phyloP scores from a whole-genome alignment of 2,329 filamentous ascomycete species.

The Exserohilum rostratum region DNA sequence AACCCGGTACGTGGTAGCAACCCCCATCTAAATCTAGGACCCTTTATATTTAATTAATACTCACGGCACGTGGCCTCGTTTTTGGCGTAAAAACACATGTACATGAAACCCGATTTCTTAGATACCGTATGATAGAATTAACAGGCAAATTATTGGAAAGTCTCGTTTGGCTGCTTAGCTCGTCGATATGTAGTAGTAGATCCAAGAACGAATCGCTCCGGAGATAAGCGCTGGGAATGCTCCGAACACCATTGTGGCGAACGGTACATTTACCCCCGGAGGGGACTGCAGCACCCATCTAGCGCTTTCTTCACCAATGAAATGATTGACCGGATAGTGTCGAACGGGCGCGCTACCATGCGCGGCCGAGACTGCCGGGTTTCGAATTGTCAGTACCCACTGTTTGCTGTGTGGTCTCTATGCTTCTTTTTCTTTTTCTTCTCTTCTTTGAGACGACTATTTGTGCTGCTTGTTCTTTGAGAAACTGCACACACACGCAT shows the following conservation, averaged over 20 bases:
- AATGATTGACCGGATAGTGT: neutral
- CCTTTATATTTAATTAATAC: too few species aligned
- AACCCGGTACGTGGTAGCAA: too few species aligned
- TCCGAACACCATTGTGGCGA: too few species aligned
- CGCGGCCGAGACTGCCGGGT: constrained; percentile 1
- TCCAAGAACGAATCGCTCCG: neutral
- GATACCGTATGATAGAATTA: too few species aligned
- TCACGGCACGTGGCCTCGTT: too few species aligned
- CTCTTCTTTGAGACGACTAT: neutral
- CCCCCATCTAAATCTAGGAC: too few species aligned
- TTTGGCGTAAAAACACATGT: too few species aligned
- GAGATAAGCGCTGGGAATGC: neutral
- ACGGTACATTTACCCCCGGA: constrained; percentile 1
- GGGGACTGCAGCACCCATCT: too few species aligned
- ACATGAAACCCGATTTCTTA: too few species aligned
- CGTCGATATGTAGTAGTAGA: too few species aligned
- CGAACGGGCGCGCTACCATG: neutral
- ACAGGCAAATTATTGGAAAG: too few species aligned
- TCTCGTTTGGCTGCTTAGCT: too few species aligned
- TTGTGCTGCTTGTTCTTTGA: neutral
- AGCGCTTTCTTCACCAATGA: constrained; percentile 7
- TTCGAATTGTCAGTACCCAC: neutral
- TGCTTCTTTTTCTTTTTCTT: neutral
- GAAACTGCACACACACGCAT: neutral
- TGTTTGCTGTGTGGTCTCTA: neutral